Evolutionary conservation across 1,284 basidiomycete species (phyloP), one percentile per base, ranked within the genome.

Genomic region (Lignosus rhinocerotis): DNA sequence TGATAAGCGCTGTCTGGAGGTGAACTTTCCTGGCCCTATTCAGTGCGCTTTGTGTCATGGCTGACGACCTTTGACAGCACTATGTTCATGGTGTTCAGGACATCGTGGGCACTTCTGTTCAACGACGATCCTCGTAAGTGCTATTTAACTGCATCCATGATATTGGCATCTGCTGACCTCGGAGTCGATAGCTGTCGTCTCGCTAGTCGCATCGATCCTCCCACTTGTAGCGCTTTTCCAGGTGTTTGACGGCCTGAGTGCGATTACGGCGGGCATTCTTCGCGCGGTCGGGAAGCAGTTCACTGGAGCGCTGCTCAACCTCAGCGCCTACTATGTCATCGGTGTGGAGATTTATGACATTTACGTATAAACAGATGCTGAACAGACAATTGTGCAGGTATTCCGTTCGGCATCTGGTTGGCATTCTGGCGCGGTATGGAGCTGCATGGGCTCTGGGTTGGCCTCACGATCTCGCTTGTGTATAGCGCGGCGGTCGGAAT

Each of bases 211-310:
- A 4, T 73, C 78, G 0, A 87, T 94, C 56, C 73, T 96, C 43
- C 91, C 93, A 0, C 68, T 91, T n/a, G 78, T 88, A 4, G 86
- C 91, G 9, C 79, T 93, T 36, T 92, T 93, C 80, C 92, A 94
- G 68, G 82, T 93, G 2, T 85, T 87, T 58, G 94, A 96, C 65
- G 88, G 87, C 11, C 79, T 87, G 16, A 75, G 80, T 10, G 89
- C 84, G 0, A 85, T 93, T 6, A 82, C 87, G 0, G 82, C 81
- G 12, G 91, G 93, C 2, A 84, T 96, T 62, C 75, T 96, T 45
- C 83, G 94, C 44, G 86, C 92, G 1, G 77, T 85, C 30, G 93
- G 93, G 2, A 88, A 90, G 72, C 88, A 88, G 79, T 80, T 83
- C 56, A 78, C 81, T 1, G 87, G 88, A 12, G 88, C 88, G 2